Evolutionary conservation across 495 filamentous ascomycete genomes (phyloP).

Genomic region (Xanthoparmelia taractica): DNA sequence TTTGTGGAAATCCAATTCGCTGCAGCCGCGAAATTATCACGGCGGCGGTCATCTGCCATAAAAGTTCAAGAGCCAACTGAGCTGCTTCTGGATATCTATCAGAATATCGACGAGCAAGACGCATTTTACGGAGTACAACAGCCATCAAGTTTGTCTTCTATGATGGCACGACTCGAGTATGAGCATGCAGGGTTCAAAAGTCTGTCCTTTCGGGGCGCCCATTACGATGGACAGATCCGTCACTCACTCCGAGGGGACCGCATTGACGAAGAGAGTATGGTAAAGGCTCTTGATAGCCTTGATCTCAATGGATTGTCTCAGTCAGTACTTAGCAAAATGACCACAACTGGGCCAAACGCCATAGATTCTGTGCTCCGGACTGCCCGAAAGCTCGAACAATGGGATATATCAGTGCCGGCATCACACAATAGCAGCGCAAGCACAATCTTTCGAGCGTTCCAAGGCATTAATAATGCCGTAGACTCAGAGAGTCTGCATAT

Average conservation of each 20-base stretch:
- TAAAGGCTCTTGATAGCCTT: slow-evolving; percentile 52
- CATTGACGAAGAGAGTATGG: slow-evolving; percentile 36
- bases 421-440: slow-evolving; percentile 53
- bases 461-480: slow-evolving; percentile 61
- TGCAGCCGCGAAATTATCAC: slow-evolving; percentile 46
- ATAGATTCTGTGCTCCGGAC: slow-evolving; percentile 66
- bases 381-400: slow-evolving; percentile 82
- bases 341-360: slow-evolving; percentile 30
- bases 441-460: slow-evolving; percentile 70
- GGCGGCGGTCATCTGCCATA: slow-evolving; percentile 59
- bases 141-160: slow-evolving; percentile 60
- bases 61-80: slow-evolving; percentile 53
- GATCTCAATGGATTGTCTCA: slow-evolving; percentile 66
- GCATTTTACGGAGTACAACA: slow-evolving; percentile 91
- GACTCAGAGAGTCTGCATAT: slow-evolving; percentile 41
- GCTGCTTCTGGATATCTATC: slow-evolving; percentile 71
- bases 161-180: slow-evolving; percentile 80
- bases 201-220: slow-evolving; percentile 84
- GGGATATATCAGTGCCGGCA: slow-evolving; percentile 75
- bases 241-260: slow-evolving; percentile 34
- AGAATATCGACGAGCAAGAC: slow-evolving; percentile 89
- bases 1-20: slow-evolving; percentile 68
- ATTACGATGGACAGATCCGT: slow-evolving; percentile 76
- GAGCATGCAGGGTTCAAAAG: slow-evolving; percentile 83
- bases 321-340: slow-evolving; percentile 54